Evolutionary conservation across 257 asterid genomes (phyloP).

Genomic region (Solanum pimpinellifolium): DNA sequence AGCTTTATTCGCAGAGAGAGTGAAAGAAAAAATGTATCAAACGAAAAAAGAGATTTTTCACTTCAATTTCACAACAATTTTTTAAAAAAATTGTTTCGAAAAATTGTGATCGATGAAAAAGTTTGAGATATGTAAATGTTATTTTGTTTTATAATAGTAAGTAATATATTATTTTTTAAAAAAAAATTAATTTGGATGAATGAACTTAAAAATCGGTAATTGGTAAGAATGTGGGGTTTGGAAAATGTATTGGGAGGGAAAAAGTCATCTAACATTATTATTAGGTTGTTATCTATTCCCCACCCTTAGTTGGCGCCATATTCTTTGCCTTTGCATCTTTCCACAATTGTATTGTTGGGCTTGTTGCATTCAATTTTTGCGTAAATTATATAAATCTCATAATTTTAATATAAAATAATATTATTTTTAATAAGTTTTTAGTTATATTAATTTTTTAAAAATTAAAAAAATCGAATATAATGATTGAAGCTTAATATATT

Average conservation of each 20-base stretch:
- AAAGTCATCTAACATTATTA: background rate
- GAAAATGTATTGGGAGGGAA: background rate
- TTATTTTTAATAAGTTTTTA: no score
- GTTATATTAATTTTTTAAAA: no score
- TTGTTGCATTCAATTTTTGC: background rate
- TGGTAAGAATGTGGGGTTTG: background rate
- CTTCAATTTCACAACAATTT: background rate
- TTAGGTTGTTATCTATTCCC: background rate
- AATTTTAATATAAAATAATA: no score
- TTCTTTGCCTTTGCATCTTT: background rate
- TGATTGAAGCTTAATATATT: no score
- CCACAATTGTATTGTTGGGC: constrained; percentile 4
- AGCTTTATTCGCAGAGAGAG: background rate
- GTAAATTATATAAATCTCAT: no score
- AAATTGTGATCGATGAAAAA: background rate
- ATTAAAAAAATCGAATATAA: no score
- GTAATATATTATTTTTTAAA: no score
- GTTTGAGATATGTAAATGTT: background rate
- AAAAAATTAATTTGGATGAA: background rate
- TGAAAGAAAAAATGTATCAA: constrained; percentile 3
- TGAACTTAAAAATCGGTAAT: constrained; percentile 6
- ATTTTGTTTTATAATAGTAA: background rate
- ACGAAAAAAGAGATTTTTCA: background rate
- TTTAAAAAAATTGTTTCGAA: background rate
- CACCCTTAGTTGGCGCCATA: background rate